These are phyloP conservation scores for Bromus sterilis DNA, from an alignment of 176 grass and related monocot genomes.

Conservation along the genomic window DNA sequence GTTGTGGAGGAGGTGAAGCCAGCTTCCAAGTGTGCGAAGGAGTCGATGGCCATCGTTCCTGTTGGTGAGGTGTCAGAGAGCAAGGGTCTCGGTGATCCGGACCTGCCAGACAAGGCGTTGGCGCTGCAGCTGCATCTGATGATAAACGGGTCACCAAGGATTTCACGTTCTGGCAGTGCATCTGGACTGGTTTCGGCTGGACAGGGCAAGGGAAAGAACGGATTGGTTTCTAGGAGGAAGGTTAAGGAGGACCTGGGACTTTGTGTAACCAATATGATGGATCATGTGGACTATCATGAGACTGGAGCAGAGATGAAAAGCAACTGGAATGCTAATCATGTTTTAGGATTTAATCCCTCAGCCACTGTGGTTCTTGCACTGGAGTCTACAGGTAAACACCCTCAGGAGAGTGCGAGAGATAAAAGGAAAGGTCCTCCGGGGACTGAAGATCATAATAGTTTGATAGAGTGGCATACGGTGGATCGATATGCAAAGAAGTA, in stretches of 20 bases:
- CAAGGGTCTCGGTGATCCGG: neutral
- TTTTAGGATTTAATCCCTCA: neutral
- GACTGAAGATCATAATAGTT: neutral
- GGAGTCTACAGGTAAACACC: neutral
- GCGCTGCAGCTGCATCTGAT: constrained; percentile 63
- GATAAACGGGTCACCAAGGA: constrained; percentile 66
- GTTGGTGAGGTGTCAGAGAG: neutral
- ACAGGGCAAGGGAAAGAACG: neutral
- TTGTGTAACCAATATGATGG: constrained; percentile 47
- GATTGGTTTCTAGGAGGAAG: neutral
- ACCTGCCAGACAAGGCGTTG: constrained; percentile 29
- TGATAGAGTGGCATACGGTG: constrained; percentile 32
- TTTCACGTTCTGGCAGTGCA: constrained; percentile 38
- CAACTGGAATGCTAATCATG: neutral
- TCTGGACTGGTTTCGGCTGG: neutral
- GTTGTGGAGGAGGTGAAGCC: neutral
- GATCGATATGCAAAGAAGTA: constrained; percentile 49
- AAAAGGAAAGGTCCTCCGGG: constrained; percentile 10
- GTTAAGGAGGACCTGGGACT: neutral
- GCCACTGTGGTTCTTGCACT: constrained; percentile 32
- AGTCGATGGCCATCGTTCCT: neutral
- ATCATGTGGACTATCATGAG: constrained; percentile 22
- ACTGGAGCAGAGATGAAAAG: neutral
- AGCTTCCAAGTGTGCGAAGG: constrained; percentile 10
- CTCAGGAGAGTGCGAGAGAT: constrained; percentile 11